Conservation (phyloP, 768 basidiomycete species). For the Phylloporus scabripes region DNA sequence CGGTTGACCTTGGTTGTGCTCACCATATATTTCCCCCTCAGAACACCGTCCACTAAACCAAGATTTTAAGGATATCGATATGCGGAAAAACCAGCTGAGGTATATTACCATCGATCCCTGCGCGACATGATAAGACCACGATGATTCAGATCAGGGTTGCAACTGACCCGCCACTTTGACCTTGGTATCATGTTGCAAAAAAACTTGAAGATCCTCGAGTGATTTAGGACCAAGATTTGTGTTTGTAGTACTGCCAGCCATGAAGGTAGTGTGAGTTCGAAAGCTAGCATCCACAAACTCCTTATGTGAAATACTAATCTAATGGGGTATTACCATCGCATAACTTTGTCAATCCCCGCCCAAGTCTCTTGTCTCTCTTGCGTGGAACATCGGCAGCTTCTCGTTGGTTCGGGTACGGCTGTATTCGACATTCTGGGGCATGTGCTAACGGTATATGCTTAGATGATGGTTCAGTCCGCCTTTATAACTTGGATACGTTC, state of each 20-base stretch:
- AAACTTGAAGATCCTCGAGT: constrained; percentile 48
- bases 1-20: constrained; percentile 7
- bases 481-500: constrained; percentile 55
- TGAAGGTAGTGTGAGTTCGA: constrained; percentile 1
- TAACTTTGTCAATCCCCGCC: constrained; percentile 39
- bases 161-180: constrained; percentile 87
- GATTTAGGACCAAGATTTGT: constrained; percentile 42
- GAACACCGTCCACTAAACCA: constrained; percentile 77
- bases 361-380: constrained; percentile 52
- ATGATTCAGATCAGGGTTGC: not conserved
- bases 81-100: constrained; percentile 1
- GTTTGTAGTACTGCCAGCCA: constrained; percentile 6
- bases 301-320: not conserved
- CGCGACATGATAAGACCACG: not conserved
- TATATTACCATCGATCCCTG: constrained; percentile 64
- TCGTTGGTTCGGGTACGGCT: constrained; percentile 56
- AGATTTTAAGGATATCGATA: constrained; percentile 5
- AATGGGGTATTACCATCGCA: constrained; percentile 9
- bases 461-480: constrained; percentile 68
- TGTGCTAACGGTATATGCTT: constrained; percentile 2
- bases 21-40: constrained; percentile 94
- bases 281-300: not conserved
- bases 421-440: not conserved
- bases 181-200: constrained; percentile 65
- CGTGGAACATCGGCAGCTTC: constrained; percentile 43